A percentile compares a stretch with the other conserved stretches of the same genome.
phyloP scores from a whole-genome alignment of 768 basidiomycete genomes.

The Pulveroboletus ravenelii region DNA sequence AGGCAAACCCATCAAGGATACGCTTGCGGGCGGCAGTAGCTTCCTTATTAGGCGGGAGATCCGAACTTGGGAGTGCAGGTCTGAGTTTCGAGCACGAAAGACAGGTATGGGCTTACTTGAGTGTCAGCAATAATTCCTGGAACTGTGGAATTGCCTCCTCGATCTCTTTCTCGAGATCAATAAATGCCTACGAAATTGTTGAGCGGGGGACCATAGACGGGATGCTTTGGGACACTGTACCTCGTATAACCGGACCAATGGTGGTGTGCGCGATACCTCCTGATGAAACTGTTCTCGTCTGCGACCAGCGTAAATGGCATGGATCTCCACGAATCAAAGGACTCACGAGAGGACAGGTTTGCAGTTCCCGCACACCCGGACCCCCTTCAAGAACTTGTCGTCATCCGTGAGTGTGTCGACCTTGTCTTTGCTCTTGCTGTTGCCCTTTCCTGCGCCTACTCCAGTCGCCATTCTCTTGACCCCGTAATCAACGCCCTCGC shows the following conservation, averaged over 20 bases:
- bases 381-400: conserved; percentile 83
- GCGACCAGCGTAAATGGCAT: background rate
- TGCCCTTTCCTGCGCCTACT: conserved; percentile 3
- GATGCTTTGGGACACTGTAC: conserved; percentile 37
- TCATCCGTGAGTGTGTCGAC: conserved; percentile 49
- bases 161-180: conserved; percentile 82
- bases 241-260: conserved; percentile 68
- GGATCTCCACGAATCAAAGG: background rate
- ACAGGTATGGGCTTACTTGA: conserved; percentile 43
- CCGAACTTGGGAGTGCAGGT: conserved; percentile 22
- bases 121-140: conserved; percentile 72
- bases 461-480: conserved; percentile 46
- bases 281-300: conserved; percentile 80
- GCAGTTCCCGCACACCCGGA: conserved; percentile 84
- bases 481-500: conserved; percentile 81
- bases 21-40: conserved; percentile 71
- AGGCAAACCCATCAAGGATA: conserved; percentile 77
- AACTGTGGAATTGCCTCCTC: conserved; percentile 82
- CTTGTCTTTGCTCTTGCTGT: conserved; percentile 33
- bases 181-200: conserved; percentile 47
- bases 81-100: conserved; percentile 12
- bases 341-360: conserved; percentile 74
- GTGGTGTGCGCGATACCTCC: conserved; percentile 53
- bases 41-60: conserved; percentile 59
- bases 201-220: background rate